A percentile compares a stretch with the other conserved stretches of the same genome.
These are phyloP conservation scores for Sparassis latifolia DNA, from an alignment of 1,284 basidiomycete genomes.

Conservation along the genomic window DNA sequence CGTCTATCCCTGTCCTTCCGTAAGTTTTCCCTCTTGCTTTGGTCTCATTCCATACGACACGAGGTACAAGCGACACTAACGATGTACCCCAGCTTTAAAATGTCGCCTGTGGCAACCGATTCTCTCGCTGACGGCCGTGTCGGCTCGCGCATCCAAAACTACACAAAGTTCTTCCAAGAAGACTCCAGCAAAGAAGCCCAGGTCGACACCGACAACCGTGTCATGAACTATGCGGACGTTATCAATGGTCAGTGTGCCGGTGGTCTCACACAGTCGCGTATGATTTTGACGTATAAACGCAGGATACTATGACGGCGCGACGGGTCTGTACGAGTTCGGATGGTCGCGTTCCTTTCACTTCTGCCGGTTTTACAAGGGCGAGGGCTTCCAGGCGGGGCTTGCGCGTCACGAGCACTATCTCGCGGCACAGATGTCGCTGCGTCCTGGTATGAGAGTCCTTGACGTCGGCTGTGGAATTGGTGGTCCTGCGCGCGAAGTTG, in stretches of 20 bases:
- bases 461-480: constrained; percentile 99
- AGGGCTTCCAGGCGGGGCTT: constrained; percentile 78
- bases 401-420: constrained; percentile 99
- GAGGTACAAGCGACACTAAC: not conserved
- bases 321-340: constrained; percentile 95
- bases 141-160: constrained; percentile 81
- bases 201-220: constrained; percentile 68
- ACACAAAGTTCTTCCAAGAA: constrained; percentile 93
- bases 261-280: not conserved
- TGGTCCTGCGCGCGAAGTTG: constrained; percentile 94
- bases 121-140: constrained; percentile 65
- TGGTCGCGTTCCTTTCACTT: constrained; percentile 97
- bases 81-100: constrained; percentile 8
- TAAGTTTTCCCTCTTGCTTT: too few species aligned
- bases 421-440: constrained; percentile 75
- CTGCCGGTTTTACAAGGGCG: constrained; percentile 96
- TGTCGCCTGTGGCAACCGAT: constrained; percentile 22
- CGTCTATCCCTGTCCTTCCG: too few species aligned
- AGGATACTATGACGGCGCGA: constrained; percentile 97
- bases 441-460: constrained; percentile 91
- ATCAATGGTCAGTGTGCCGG: constrained; percentile 73
- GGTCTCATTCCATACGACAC: too few species aligned
- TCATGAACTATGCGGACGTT: constrained; percentile 87
- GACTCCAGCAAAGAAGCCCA: constrained; percentile 71
- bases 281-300: constrained; percentile 1